phyloP scores from a whole-genome alignment of 139 green algal species.

The Diplosphaera chodatii region DNA sequence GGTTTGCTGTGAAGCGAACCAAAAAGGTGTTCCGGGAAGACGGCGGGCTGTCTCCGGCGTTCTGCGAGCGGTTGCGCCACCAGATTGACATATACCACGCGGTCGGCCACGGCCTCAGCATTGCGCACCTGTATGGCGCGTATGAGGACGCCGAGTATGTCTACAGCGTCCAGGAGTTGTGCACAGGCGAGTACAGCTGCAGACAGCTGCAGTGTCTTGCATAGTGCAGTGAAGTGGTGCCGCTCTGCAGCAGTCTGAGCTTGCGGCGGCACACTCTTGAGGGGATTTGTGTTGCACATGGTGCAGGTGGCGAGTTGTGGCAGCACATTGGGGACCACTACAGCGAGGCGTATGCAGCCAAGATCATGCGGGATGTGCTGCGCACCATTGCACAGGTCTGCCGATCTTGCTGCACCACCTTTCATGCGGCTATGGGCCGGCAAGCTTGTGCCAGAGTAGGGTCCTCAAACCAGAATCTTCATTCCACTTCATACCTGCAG shows the following conservation, averaged over 20 bases:
- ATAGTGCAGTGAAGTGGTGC: too few species aligned
- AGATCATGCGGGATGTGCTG: constrained; percentile 29
- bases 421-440: too few species aligned
- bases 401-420: too few species aligned
- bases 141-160: constrained; percentile 37
- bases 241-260: not conserved
- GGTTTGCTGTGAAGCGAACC: constrained; percentile 5
- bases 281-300: too few species aligned
- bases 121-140: constrained; percentile 31
- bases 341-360: constrained; percentile 28
- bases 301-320: constrained; percentile 35
- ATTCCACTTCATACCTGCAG: too few species aligned
- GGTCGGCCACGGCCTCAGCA: constrained; percentile 27
- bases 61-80: constrained; percentile 4
- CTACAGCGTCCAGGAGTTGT: constrained; percentile 42
- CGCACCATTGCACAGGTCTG: constrained; percentile 33
- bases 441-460: too few species aligned
- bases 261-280: too few species aligned
- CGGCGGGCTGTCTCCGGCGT: not conserved
- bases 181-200: constrained; percentile 14
- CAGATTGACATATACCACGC: constrained; percentile 34
- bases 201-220: too few species aligned
- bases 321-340: constrained; percentile 22
- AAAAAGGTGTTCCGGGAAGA: constrained; percentile 8
- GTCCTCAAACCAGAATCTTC: too few species aligned